phyloP scores from a whole-genome alignment of 495 filamentous ascomycete species.

The Bathelium albidoporum region DNA sequence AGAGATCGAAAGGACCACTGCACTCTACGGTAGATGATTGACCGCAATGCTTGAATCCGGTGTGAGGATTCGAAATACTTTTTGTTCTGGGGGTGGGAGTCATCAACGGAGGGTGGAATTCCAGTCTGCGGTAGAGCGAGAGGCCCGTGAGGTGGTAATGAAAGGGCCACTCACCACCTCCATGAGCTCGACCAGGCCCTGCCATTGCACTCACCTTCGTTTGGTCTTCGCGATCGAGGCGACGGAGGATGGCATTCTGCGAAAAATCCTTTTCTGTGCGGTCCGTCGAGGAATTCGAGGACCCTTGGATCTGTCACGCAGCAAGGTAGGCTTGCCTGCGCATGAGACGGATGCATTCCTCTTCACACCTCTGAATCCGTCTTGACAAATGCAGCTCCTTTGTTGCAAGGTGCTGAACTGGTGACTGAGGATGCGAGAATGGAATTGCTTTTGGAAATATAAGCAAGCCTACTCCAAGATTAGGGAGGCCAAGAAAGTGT shows the following conservation, averaged over 20 bases:
- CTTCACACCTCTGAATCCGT: neutral
- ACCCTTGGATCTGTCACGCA: neutral
- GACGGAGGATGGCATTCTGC: neutral
- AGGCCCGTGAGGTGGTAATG: neutral
- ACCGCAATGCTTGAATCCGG: neutral
- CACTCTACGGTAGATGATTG: neutral
- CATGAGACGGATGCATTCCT: neutral
- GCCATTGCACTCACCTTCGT: neutral
- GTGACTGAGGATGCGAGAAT: neutral
- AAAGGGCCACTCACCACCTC: neutral
- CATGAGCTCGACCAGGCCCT: neutral
- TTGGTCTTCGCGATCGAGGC: neutral
- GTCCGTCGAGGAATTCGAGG: neutral
- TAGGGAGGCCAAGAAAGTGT: neutral
- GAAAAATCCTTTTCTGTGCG: neutral
- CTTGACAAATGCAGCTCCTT: neutral
- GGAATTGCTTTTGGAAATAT: neutral
- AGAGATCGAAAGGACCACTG: neutral
- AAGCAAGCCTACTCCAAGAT: neutral
- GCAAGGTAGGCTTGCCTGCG: neutral
- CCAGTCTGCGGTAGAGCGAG: neutral
- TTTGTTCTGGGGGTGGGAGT: neutral
- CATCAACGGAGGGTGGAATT: neutral
- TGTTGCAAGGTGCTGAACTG: neutral
- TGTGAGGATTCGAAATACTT: conserved; percentile 1